Evolutionary conservation across 176 grass and related monocot genomes (phyloP).

Genomic region (Rhipidocladum racemiflorum): DNA sequence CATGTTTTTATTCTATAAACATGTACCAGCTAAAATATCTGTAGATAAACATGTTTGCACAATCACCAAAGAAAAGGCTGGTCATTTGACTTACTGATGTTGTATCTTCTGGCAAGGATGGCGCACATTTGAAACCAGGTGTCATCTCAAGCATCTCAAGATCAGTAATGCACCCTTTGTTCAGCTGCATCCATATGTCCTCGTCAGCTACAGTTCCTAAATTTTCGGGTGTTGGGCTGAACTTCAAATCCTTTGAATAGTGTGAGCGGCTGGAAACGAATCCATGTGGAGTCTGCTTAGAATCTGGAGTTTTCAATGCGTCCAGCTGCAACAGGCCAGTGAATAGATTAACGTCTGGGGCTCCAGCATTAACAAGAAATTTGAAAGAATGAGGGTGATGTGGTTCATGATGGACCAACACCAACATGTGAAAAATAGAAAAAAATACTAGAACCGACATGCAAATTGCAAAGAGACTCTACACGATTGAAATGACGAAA

Average conservation of each 20-base stretch:
- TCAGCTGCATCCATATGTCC: constrained; percentile 71
- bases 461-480: not conserved
- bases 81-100: constrained; percentile 40
- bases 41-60: constrained; percentile 6
- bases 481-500: not conserved
- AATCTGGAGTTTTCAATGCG: constrained; percentile 72
- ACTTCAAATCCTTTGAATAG: constrained; percentile 52
- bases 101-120: constrained; percentile 32
- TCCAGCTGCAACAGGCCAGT: constrained; percentile 38
- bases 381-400: not conserved
- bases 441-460: not conserved
- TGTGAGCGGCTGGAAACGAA: constrained; percentile 57
- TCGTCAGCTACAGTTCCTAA: constrained; percentile 55
- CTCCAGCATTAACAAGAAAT: not conserved
- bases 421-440: not conserved
- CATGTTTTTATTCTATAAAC: not conserved
- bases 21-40: not conserved
- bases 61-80: not conserved
- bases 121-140: constrained; percentile 40
- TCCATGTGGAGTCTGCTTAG: constrained; percentile 38
- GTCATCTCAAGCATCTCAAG: constrained; percentile 80
- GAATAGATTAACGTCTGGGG: not conserved
- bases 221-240: constrained; percentile 64
- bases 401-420: constrained; percentile 4
- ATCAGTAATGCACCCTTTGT: constrained; percentile 75